Base-by-base conservation (phyloP, 192 early-diverging fungal species). In the Backusella tarrabulga region DNA sequence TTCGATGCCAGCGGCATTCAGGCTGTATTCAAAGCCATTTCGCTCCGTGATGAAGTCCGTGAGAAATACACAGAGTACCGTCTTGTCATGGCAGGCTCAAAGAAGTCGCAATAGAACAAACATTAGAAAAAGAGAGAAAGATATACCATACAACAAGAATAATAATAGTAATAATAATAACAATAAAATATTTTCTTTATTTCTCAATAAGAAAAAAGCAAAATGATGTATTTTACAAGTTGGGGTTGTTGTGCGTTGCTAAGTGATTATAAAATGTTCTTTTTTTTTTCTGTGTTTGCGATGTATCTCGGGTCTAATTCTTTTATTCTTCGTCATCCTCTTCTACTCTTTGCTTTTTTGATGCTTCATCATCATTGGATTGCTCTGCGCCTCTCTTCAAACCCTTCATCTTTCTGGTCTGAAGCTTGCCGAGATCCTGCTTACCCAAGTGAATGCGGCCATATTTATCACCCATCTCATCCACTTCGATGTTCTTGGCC, bases 361-460 rank as follows among this genome's bases (percentile, higher is more conserved):
- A 40, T 68, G 54, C 67, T 0, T 56, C 68, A 14, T 44, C 35
- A 14, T 44, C 23, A 2, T 71, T 46, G 50, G 83, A 75, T 21
- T 82, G 80, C 36, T 84, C 80, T 17, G 75, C 40, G 34, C 70
- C 41, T 29, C 87, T 79, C 83, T 85, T 85, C 79, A 99, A 86
- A 46, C 95, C 98, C 90, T 98, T 98, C 93, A 99, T 96, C 89
- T 99, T 99, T 79, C 98, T 88, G 1, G 97, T 98, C 84, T 99
- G 97, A 85, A 99, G 87, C 88, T 95, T 95, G 72, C 86, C 79
- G 63, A 99, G 89, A 66, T 98, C 92, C 83, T 99, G 98, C 80
- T 91, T 90, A 74, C 94, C 91, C 90, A 98, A 84, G 85, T 98
- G 96, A 67, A 99, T 88, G 72, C 95, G 90, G 9, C 96, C 98